Percentiles rank a stretch among this genome's conserved stretches.
Conservation (phyloP, 2,329 filamentous ascomycete species). For the Pseudogymnoascus sp. region DNA sequence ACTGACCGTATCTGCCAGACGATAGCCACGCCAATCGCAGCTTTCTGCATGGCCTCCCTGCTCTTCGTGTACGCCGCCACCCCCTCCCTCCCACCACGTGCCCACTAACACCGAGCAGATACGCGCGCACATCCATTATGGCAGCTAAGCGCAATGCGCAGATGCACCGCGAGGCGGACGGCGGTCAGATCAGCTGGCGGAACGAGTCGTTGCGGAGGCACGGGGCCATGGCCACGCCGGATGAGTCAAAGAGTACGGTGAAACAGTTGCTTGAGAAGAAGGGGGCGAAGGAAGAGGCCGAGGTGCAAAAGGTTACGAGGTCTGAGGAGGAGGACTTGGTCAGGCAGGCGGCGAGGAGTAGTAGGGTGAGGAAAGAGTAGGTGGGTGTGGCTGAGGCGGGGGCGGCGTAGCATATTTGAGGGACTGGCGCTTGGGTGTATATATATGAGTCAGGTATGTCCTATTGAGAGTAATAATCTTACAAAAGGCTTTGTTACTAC, state of each 20-base stretch:
- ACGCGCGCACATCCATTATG: slow-evolving; percentile 56
- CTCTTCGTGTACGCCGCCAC: slow-evolving; percentile 38
- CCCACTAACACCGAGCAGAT: slow-evolving; percentile 40
- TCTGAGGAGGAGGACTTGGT: slow-evolving; percentile 20
- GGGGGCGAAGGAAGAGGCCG: slow-evolving; percentile 14
- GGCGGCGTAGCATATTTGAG: background rate
- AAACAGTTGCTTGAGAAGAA: slow-evolving; percentile 21
- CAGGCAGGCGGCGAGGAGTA: slow-evolving; percentile 12
- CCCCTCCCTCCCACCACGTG: background rate
- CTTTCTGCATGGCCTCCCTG: slow-evolving; percentile 46
- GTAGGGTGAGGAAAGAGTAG: background rate
- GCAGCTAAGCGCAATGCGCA: slow-evolving; percentile 60
- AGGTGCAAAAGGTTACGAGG: slow-evolving; percentile 12
- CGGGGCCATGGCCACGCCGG: slow-evolving; percentile 37
- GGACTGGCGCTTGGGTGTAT: background rate
- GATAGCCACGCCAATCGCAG: slow-evolving; percentile 43
- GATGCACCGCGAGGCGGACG: slow-evolving; percentile 48
- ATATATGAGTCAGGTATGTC: background rate
- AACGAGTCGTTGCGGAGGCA: slow-evolving; percentile 48
- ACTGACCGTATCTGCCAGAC: slow-evolving; percentile 27
- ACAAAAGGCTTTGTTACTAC: background rate
- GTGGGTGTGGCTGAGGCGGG: background rate
- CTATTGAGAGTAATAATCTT: background rate
- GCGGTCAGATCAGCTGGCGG: slow-evolving; percentile 45
- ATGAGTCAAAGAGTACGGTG: slow-evolving; percentile 27